Percentiles rank a stretch among this genome's conserved stretches.
These are phyloP conservation scores for Ceratobasidium papillatum DNA, from an alignment of 1,284 basidiomycete genomes.

Conservation along the genomic window DNA sequence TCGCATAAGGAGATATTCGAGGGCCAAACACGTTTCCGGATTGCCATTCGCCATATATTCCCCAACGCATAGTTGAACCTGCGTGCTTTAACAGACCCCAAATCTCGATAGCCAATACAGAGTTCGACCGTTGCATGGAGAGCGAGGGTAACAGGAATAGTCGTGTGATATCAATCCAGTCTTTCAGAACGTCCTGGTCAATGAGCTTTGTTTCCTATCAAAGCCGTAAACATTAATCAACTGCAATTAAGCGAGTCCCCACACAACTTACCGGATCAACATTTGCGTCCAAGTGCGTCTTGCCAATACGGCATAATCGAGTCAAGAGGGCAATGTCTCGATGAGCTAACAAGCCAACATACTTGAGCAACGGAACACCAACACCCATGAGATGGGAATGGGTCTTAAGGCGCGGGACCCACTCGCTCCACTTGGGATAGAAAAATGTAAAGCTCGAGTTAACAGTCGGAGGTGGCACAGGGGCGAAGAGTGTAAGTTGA, in stretches of 20 bases:
- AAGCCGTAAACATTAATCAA: not conserved
- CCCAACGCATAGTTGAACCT: slow-evolving; percentile 83
- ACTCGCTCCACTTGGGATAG: slow-evolving; percentile 82
- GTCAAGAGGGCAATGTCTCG: slow-evolving; percentile 72
- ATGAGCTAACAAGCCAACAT: slow-evolving; percentile 78
- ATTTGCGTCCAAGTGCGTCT: slow-evolving; percentile 57
- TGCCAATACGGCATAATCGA: slow-evolving; percentile 68
- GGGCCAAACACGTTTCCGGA: slow-evolving; percentile 53
- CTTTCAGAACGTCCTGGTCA: slow-evolving; percentile 48
- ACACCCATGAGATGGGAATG: slow-evolving; percentile 76
- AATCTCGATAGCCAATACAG: slow-evolving; percentile 85
- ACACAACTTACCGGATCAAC: slow-evolving; percentile 27
- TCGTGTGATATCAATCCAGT: slow-evolving; percentile 85
- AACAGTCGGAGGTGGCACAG: slow-evolving; percentile 77
- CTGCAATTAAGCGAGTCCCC: no score
- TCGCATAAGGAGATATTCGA: slow-evolving; percentile 38
- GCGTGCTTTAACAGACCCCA: slow-evolving; percentile 86
- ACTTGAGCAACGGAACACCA: slow-evolving; percentile 77
- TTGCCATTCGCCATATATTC: slow-evolving; percentile 95
- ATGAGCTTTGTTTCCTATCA: slow-evolving; percentile 22
- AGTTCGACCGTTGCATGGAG: slow-evolving; percentile 84
- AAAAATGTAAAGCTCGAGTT: slow-evolving; percentile 85
- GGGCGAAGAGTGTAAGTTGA: slow-evolving; percentile 70
- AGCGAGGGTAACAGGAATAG: slow-evolving; percentile 87
- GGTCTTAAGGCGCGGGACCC: slow-evolving; percentile 70